phyloP scores from a whole-genome alignment of 352 stramenopile species.

The Phytophthora megakarya region DNA sequence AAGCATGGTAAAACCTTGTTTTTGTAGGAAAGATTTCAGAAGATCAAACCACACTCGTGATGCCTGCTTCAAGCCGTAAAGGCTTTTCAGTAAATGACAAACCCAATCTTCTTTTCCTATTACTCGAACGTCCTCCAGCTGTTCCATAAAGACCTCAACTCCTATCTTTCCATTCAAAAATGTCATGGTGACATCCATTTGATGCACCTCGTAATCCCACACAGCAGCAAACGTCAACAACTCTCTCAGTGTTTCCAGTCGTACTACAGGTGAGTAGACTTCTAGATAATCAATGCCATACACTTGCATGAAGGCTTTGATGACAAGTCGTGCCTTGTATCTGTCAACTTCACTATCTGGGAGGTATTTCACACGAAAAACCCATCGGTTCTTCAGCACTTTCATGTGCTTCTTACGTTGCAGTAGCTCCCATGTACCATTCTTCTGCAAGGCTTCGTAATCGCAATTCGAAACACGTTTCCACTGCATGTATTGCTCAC shows the following conservation, averaged over 20 bases:
- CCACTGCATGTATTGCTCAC: no score
- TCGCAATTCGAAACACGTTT: no score
- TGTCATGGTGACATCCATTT: constrained; percentile 10
- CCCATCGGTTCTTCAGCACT: constrained; percentile 7
- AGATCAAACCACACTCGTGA: constrained; percentile 30
- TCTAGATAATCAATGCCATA: constrained; percentile 9
- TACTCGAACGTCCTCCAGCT: constrained; percentile 15
- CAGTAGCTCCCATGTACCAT: constrained; percentile 13
- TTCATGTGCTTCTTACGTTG: constrained; percentile 3
- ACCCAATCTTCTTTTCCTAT: constrained; percentile 24
- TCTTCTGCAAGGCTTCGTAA: constrained; percentile 1
- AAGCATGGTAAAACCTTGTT: constrained; percentile 18
- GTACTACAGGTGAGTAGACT: constrained; percentile 7
- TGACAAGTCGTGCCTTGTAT: constrained; percentile 7
- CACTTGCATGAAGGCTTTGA: constrained; percentile 12
- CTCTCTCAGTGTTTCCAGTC: not conserved
- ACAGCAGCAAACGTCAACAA: constrained; percentile 3
- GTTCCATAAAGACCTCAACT: constrained; percentile 27
- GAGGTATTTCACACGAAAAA: constrained; percentile 10
- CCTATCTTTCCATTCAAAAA: constrained; percentile 29
- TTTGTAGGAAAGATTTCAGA: constrained; percentile 18
- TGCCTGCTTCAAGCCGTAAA: constrained; percentile 18
- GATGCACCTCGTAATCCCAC: constrained; percentile 19
- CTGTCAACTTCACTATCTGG: constrained; percentile 1
- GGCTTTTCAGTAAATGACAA: constrained; percentile 17